Percentiles rank a stretch among this genome's conserved stretches.
phyloP scores from a whole-genome alignment of 2,329 filamentous ascomycete species.

The Colletotrichum sp. region DNA sequence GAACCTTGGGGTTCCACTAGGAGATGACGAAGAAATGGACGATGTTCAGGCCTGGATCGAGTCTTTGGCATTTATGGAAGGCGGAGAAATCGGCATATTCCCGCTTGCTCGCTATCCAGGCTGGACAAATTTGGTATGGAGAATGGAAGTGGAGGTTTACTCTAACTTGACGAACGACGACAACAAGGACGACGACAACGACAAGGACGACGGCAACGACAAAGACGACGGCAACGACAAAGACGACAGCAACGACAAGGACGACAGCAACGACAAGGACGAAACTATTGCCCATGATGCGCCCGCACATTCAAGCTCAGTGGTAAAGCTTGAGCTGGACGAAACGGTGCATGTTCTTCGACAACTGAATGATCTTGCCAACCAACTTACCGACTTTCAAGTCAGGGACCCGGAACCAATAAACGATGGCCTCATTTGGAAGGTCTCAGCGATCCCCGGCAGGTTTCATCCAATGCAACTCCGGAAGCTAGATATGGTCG shows the following conservation, averaged over 20 bases:
- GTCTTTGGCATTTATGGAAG: not conserved
- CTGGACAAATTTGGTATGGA: not conserved
- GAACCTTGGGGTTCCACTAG: not conserved
- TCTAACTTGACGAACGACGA: not conserved
- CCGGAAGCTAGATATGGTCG: not conserved
- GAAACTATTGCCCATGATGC: too few species aligned
- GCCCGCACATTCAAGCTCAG: not conserved
- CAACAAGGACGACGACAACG: too few species aligned
- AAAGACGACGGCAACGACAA: too few species aligned
- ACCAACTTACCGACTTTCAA: not conserved
- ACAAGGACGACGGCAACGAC: too few species aligned
- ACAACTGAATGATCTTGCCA: not conserved
- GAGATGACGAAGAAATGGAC: not conserved
- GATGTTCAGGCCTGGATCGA: not conserved
- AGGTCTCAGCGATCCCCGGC: not conserved
- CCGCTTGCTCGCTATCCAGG: not conserved
- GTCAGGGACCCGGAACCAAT: accelerated
- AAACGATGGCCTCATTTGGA: accelerated
- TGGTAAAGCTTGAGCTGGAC: not conserved
- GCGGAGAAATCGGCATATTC: not conserved
- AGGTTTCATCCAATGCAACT: not conserved
- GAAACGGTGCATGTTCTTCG: not conserved
- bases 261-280: too few species aligned
- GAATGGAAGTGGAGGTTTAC: not conserved
- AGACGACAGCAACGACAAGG: too few species aligned